Base-by-base conservation (phyloP, 352 stramenopile genomes). In the Pythium rhizo-oryzae region DNA sequence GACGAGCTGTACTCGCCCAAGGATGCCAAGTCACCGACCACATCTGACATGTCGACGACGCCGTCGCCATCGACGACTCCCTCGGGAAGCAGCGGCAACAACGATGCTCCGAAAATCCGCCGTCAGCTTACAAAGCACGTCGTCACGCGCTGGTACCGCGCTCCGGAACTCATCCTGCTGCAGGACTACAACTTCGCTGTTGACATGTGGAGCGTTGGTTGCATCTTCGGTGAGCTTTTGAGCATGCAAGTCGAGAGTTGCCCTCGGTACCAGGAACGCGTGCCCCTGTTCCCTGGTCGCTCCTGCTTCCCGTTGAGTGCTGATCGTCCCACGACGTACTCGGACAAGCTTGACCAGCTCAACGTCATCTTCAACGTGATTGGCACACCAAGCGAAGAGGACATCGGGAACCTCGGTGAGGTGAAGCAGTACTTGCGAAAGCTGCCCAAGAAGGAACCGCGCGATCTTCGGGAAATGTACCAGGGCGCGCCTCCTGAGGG, bases 171-270 rank as follows among this genome's bases (percentile, higher is more conserved):
- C 4, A 99, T 99, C 74, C 74, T 99, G 41, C 93, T 99, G 49
- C 93, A 98, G 65, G 84, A 97, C 52, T 99, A 99, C 79, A 94
- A 85, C 59, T 95, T 96, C 51, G 92, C 96, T 13, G 99, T 99
- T 66, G 98, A 99, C 77, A 99, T 99, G 85, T 99, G 98, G 98
- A 99, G 96, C 55, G 74, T 99, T 50, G 98, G 98, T 11, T 99
- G 98, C 84, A 96, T 96, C 75, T 94, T 96, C 62, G 88, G 83
- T 11, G 88, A 96, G 66, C 71, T 96, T 9, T 59, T 96, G 37
- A 96, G 87, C 58, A 96, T 96, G 88, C 88, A 96, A 78, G 84
- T 91, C 4, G 86, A 94, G 41, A 96, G 87, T 64, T 94, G 85
- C 63, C 88, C 85, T 19, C 84, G 86, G 19, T 94, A 96, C 66